Base-by-base conservation (phyloP, 1,284 basidiomycete species). In the Ceratobasidium sp. region DNA sequence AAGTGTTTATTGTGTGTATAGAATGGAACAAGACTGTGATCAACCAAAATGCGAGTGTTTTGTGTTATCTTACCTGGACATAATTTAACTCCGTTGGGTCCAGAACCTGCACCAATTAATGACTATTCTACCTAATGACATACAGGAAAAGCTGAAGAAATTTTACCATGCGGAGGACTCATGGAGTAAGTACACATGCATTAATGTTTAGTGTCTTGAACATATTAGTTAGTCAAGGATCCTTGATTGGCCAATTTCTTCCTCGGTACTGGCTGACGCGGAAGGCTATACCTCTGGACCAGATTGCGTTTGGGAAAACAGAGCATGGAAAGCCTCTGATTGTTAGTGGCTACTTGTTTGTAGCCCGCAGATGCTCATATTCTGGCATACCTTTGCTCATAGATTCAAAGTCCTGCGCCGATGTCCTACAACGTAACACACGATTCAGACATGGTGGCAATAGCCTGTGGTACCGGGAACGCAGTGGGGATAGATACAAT, bases 341-440 rank as follows among this genome's bases (percentile, higher is more conserved):
- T 52, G 91, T 87, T 77, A 80, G 88, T 82, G n/a, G n/a, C 28
- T 67, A 35, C 16, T n/a, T n/a, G n/a, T n/a, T n/a, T 41, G 46
- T 67, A 9, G 28, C 50, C 44, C 32, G 35, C 43, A 47, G 44
- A n/a, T 41, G 30, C 9, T 52, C 18, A 44, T 64, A 59, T 72
- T 62, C 58, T 49, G 55, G 58, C n/a, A n/a, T 54, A 9, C 30
- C n/a, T n/a, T n/a, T n/a, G n/a, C n/a, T 88, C 83, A 82, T 11
- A 83, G 83, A 8, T 81, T 83, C 38, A 79, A 76, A 9, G 72
- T 87, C 58, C 79, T 84, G 61, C 84, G 85, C 26, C 86, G 86
- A 1, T 94, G 54, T 91, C 87, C 1, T 94, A 87, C 83, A 95
- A 94, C 79, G 84, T 94, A 64, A 88, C 92, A 38, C 93, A 95